A percentile compares a stretch with the other conserved stretches of the same genome.
Evolutionary conservation across 352 stramenopile species (phyloP).

Genomic region (Phytophthora brassicae): DNA sequence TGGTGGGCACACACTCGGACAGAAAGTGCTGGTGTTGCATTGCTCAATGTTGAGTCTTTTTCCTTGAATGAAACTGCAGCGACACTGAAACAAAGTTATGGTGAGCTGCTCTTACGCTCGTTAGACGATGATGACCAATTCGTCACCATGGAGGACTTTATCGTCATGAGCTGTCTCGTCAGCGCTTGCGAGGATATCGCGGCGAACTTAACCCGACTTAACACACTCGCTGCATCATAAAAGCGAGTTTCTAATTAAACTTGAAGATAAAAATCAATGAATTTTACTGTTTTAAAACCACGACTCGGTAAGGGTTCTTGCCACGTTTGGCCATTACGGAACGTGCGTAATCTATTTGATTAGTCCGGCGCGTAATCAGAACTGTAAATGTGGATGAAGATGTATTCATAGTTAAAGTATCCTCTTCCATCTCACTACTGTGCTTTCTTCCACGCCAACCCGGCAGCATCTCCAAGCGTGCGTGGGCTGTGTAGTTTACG

Average conservation of each 20-base stretch:
- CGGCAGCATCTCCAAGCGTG: conserved; percentile 47
- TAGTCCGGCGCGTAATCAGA: not conserved
- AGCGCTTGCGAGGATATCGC: conserved; percentile 54
- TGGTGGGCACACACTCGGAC: conserved; percentile 21
- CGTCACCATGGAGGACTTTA: conserved; percentile 61
- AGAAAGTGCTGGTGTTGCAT: conserved; percentile 27
- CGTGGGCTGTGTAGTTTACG: conserved; percentile 55
- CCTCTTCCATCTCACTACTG: conserved; percentile 8
- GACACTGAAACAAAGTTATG: conserved; percentile 50
- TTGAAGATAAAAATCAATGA: not conserved
- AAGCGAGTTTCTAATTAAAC: too few species aligned
- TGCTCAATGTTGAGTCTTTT: conserved; percentile 63
- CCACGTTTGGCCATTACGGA: conserved; percentile 55
- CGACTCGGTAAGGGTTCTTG: conserved; percentile 19
- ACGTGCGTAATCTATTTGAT: not conserved
- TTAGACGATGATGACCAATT: conserved; percentile 28
- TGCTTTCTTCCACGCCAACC: conserved; percentile 62
- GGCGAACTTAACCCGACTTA: conserved; percentile 48
- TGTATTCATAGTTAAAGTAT: not conserved
- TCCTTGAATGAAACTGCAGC: conserved; percentile 50
- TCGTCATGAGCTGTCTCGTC: conserved; percentile 73
- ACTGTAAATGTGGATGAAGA: too few species aligned
- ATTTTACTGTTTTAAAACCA: not conserved
- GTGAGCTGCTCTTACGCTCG: conserved; percentile 41
- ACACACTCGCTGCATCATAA: conserved; percentile 52